Conservation (phyloP, 208 protist species). For the Leishmania gerbilli region DNA sequence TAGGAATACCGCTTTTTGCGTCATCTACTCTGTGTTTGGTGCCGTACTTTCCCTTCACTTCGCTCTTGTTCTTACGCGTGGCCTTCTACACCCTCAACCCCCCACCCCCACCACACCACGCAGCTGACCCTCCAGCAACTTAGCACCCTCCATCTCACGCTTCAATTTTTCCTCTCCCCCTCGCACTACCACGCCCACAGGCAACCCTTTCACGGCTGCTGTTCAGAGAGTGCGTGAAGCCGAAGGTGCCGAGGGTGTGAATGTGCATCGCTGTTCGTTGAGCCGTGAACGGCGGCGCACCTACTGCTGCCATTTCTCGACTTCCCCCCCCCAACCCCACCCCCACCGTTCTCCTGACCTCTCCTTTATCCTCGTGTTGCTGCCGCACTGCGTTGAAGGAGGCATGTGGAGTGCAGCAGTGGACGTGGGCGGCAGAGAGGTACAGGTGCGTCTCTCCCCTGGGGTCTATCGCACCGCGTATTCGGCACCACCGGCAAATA, state of each 20-base stretch:
- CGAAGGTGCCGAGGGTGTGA: not conserved
- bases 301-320: not conserved
- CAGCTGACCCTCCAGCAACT: no score
- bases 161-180: not conserved
- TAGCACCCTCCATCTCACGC: not conserved
- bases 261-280: not conserved
- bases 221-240: not conserved
- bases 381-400: not conserved
- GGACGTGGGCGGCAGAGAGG: not conserved
- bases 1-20: not conserved
- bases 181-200: not conserved
- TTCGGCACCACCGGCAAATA: not conserved
- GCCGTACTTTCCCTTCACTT: not conserved
- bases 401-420: conserved; percentile 2
- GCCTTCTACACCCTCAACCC: not conserved
- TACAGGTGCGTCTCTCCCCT: not conserved
- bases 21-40: not conserved
- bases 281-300: not conserved
- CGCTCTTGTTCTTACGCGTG: not conserved
- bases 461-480: conserved; percentile 7
- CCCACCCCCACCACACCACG: not conserved
- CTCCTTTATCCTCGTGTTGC: not conserved
- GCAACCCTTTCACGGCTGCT: not conserved
- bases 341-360: not conserved
- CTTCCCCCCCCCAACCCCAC: not conserved